Evolutionary conservation across 2,329 filamentous ascomycete species (phyloP).

Genomic region (Leptoxyphium fumago): DNA sequence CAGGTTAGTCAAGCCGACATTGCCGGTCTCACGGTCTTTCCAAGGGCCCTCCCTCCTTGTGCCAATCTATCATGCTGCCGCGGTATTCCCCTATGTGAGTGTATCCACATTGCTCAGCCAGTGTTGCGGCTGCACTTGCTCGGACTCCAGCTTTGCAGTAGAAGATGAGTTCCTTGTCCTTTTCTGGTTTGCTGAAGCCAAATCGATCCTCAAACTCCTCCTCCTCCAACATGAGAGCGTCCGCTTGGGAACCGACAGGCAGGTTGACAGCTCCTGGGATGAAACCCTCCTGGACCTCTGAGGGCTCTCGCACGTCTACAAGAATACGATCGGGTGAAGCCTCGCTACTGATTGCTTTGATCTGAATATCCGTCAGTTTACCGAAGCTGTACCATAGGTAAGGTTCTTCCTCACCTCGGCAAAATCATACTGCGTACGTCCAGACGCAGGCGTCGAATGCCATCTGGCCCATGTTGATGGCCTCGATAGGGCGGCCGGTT

Average conservation of each 20-base stretch:
- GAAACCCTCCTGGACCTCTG: conserved; percentile 47
- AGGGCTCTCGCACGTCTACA: conserved; percentile 56
- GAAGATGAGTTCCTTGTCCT: conserved; percentile 51
- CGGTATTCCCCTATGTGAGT: conserved; percentile 54
- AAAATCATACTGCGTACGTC: conserved; percentile 26
- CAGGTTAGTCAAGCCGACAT: neutral
- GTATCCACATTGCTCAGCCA: conserved; percentile 70
- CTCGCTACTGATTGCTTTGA: neutral
- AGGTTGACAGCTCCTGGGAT: conserved; percentile 78
- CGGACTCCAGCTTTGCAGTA: conserved; percentile 90
- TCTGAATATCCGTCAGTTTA: neutral
- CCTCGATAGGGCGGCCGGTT: conserved; percentile 1
- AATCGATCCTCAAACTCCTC: conserved; percentile 75
- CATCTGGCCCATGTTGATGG: conserved; percentile 16
- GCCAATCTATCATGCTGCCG: conserved; percentile 76
- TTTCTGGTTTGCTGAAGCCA: conserved; percentile 55
- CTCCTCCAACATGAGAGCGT: conserved; percentile 59
- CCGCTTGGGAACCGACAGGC: conserved; percentile 60
- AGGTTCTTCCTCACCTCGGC: conserved; percentile 21
- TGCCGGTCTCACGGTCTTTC: conserved; percentile 2
- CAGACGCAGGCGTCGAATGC: conserved; percentile 20
- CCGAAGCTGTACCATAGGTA: too few relatives aligned
- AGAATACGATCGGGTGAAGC: conserved; percentile 15
- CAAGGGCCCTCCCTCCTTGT: conserved; percentile 50
- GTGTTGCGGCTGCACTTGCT: conserved; percentile 57